These are phyloP conservation scores for Botrytis byssoidea DNA, from an alignment of 2,329 filamentous ascomycete species.

Conservation along the genomic window DNA sequence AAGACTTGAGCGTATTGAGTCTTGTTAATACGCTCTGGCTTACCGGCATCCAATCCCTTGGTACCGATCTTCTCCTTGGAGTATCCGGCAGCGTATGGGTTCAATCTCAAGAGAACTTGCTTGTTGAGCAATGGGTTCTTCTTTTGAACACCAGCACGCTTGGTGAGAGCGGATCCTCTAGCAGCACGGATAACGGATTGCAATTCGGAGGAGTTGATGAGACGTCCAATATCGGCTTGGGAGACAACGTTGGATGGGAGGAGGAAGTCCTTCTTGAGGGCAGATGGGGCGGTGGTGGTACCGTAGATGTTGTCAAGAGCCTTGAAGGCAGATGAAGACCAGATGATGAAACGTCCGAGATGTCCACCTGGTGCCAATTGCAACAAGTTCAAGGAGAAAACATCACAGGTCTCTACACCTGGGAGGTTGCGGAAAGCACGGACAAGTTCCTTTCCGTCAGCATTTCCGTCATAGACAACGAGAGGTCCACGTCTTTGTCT, in stretches of 20 bases:
- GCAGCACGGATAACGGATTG: slow-evolving; percentile 92
- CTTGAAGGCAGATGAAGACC: slow-evolving; percentile 96
- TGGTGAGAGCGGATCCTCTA: slow-evolving; percentile 86
- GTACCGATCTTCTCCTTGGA: slow-evolving; percentile 80
- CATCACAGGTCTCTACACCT: slow-evolving; percentile 93
- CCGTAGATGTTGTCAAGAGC: slow-evolving; percentile 97
- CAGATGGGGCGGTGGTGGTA: slow-evolving; percentile 81
- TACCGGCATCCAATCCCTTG: slow-evolving; percentile 60
- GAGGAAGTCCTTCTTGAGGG: slow-evolving; percentile 98
- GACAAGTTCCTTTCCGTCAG: slow-evolving; percentile 92
- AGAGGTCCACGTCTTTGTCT: slow-evolving; percentile 97
- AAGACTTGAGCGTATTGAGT: slow-evolving; percentile 45
- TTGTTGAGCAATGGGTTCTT: slow-evolving; percentile 99
- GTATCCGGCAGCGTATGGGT: slow-evolving; percentile 94
- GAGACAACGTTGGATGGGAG: slow-evolving; percentile 88
- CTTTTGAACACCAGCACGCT: slow-evolving; percentile 92
- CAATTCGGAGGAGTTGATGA: slow-evolving; percentile 99
- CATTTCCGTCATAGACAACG: slow-evolving; percentile 93
- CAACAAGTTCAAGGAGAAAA: slow-evolving; percentile 95
- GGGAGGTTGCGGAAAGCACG: slow-evolving; percentile 98
- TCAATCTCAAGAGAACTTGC: slow-evolving; percentile 97
- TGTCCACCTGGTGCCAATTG: slow-evolving; percentile 99
- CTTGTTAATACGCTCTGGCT: slow-evolving; percentile 49
- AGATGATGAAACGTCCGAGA: slow-evolving; percentile 98
- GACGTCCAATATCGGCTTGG: slow-evolving; percentile 91